Base-by-base conservation (phyloP, 495 filamentous ascomycete species). In the Pseudotulostoma volvatum region DNA sequence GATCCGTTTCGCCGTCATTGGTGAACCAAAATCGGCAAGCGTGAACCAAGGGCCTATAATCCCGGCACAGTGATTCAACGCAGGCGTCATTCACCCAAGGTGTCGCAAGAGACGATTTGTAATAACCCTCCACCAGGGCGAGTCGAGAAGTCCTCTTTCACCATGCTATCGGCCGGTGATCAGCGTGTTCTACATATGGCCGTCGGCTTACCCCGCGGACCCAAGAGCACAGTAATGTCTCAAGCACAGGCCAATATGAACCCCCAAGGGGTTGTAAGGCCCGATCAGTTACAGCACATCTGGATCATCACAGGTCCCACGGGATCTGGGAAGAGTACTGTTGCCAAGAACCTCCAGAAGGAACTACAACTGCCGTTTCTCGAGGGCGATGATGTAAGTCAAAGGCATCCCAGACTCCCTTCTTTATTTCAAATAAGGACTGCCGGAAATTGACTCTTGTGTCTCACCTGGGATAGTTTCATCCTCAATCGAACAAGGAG, bases 241-340 rank as follows among this genome's bases (percentile, higher is more conserved):
- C 5, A 11, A 11, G 11, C 23, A 5, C 23, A 28, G 5, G 11
- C 42, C 39, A 37, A 44, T 52, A 44, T 43, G 41, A 15, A 19
- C 45, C 9, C 46, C 48, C 2, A 43, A 46, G n/a, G 11, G 23
- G 23, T 11, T 11, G 11, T 28, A 11, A 28, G 11, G 23, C 23
- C 23, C 5, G 31, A 46, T 1, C 45, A 52, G 11, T 56, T 75
- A 43, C 81, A 82, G 44, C 86, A 95, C 55, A 93, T 99, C 56
- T 94, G 83, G 79, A 75, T 96, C 44, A 83, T 99, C n/a, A 94
- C 90, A 0, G 92, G 92, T 4, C 92, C 92, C 11, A 87, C 92
- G 13, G 92, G 92, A 9, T 94, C 86, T 49, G 92, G 92, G 31
- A 99, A 99, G 64, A 92, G 78, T 49, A 94, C 90, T 9, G 78